Evolutionary conservation across 768 basidiomycete genomes (phyloP).

Genomic region (Auricularia sp.): DNA sequence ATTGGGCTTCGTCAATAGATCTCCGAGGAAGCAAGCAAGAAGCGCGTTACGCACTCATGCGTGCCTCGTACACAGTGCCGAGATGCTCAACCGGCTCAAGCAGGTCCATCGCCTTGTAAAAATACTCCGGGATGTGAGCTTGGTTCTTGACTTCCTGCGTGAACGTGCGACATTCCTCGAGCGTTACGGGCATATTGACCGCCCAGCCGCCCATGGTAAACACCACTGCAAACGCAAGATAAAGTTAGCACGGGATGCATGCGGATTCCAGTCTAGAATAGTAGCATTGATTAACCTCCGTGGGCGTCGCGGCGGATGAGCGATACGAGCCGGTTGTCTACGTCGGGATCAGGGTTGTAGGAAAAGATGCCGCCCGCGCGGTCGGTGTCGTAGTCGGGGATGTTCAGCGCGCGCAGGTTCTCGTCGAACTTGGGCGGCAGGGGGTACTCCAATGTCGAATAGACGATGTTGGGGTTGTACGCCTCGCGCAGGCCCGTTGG

Average conservation of each 20-base stretch:
- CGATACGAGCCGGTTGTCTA: slow-evolving; percentile 9
- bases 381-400: slow-evolving; percentile 10
- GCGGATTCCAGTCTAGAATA: background rate
- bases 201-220: slow-evolving; percentile 18
- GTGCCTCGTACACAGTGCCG: background rate
- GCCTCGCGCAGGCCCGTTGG: slow-evolving; percentile 9
- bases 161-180: slow-evolving; percentile 14
- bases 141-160: slow-evolving; percentile 2
- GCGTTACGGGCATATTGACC: slow-evolving; percentile 17
- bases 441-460: slow-evolving; percentile 12
- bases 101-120: background rate
- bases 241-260: background rate
- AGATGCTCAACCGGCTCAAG: slow-evolving; percentile 9
- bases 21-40: background rate
- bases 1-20: slow-evolving; percentile 13
- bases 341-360: slow-evolving; percentile 6
- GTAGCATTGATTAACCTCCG: slow-evolving; percentile 9
- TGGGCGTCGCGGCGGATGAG: slow-evolving; percentile 10
- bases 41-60: slow-evolving; percentile 11
- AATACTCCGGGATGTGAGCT: slow-evolving; percentile 9
- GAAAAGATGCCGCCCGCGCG: slow-evolving; percentile 9
- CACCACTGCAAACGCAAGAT: background rate
- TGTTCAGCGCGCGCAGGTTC: slow-evolving; percentile 3
- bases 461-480: slow-evolving; percentile 18
- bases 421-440: slow-evolving; percentile 10